Evolutionary conservation across 345 rosid species (phyloP).

Genomic region (Melaleuca alternifolia): DNA sequence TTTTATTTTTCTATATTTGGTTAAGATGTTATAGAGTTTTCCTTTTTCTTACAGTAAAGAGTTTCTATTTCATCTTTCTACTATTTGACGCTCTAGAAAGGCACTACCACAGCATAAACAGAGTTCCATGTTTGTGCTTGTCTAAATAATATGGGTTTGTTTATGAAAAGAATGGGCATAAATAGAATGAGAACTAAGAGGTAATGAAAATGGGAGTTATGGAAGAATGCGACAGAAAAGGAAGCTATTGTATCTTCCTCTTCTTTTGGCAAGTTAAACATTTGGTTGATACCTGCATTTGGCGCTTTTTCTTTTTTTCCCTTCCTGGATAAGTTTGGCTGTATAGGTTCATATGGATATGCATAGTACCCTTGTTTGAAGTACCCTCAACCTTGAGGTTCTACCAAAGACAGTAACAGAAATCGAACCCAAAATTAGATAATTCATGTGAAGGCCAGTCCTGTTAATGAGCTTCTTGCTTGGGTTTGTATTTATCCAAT

Average conservation of each 20-base stretch:
- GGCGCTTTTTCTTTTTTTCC: background rate
- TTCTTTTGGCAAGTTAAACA: background rate
- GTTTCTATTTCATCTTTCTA: background rate
- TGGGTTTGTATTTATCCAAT: background rate
- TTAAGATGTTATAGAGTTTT: background rate
- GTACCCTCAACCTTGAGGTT: background rate
- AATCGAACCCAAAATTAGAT: background rate
- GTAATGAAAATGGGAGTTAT: background rate
- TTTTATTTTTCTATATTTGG: background rate
- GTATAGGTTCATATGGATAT: background rate
- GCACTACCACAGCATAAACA: background rate
- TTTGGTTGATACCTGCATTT: background rate
- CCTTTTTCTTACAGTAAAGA: background rate
- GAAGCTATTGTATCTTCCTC: background rate
- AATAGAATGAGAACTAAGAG: background rate
- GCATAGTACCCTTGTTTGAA: background rate
- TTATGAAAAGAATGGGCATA: background rate
- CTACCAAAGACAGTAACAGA: background rate
- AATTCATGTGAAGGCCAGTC: background rate
- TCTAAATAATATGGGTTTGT: background rate
- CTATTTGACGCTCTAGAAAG: background rate
- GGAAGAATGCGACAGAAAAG: background rate
- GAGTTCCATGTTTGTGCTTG: background rate
- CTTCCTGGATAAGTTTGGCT: background rate
- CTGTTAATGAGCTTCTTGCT: background rate